These are phyloP conservation scores for Phytophthora ramorum DNA, from an alignment of 352 stramenopile species.

Conservation along the genomic window DNA sequence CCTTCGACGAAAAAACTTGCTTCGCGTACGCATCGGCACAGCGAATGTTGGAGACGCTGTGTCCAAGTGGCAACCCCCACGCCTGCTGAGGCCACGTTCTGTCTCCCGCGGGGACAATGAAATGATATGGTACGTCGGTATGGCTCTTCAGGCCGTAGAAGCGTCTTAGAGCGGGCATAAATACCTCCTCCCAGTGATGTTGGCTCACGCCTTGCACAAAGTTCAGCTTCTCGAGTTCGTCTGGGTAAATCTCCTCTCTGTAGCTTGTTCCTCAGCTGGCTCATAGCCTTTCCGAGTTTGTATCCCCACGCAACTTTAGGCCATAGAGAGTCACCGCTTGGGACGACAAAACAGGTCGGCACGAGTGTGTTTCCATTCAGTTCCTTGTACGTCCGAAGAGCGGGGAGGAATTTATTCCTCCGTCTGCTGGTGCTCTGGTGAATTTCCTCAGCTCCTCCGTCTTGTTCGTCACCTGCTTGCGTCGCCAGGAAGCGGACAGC, in stretches of 20 bases:
- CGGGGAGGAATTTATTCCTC: not conserved
- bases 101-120: slow-evolving; percentile 28
- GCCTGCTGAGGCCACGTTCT: slow-evolving; percentile 24
- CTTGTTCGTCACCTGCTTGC: not conserved
- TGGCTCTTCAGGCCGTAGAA: slow-evolving; percentile 37
- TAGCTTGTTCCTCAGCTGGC: slow-evolving; percentile 10
- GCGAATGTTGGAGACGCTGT: slow-evolving; percentile 43
- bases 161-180: slow-evolving; percentile 37
- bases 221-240: slow-evolving; percentile 22
- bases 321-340: slow-evolving; percentile 29
- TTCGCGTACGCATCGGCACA: slow-evolving; percentile 24
- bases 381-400: slow-evolving; percentile 28
- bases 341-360: slow-evolving; percentile 34
- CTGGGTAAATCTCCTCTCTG: slow-evolving; percentile 17
- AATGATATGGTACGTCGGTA: slow-evolving; percentile 28
- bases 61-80: slow-evolving; percentile 37
- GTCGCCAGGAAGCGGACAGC: not conserved
- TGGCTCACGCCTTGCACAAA: slow-evolving; percentile 33
- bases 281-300: slow-evolving; percentile 28
- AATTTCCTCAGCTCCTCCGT: not conserved
- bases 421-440: not conserved
- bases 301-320: slow-evolving; percentile 28
- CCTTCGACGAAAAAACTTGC: slow-evolving; percentile 28
- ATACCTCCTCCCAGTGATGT: slow-evolving; percentile 26
- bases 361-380: slow-evolving; percentile 37